Percentiles rank a stretch among this genome's conserved stretches.
Evolutionary conservation across 805 yeast genomes (phyloP).

Genomic region (Candida succiphila): DNA sequence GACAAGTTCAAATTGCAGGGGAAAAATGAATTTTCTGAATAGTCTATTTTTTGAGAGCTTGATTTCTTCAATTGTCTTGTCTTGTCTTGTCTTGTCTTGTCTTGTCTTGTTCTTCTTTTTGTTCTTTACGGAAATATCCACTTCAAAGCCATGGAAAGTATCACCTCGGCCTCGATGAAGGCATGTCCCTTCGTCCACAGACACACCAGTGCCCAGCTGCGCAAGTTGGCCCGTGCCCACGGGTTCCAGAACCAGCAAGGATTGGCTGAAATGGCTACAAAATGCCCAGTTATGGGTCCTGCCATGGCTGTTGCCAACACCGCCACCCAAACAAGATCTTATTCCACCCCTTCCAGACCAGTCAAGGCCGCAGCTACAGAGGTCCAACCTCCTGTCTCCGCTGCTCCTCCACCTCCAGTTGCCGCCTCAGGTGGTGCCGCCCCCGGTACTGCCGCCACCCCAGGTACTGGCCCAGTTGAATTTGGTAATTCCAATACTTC

Average conservation of each 20-base stretch:
- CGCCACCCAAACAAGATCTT: slow-evolving; percentile 25
- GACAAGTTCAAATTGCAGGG: no score
- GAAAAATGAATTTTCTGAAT: no score
- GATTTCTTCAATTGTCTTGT: neutral
- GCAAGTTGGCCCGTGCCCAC: no score
- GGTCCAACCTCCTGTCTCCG: slow-evolving; percentile 21
- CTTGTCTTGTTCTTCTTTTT: neutral
- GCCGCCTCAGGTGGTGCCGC: no score
- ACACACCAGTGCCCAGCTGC: no score
- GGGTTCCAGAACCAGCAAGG: no score
- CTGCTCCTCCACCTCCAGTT: slow-evolving; percentile 13
- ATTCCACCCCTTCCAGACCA: slow-evolving; percentile 37
- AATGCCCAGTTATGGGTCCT: slow-evolving; percentile 87
- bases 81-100: neutral
- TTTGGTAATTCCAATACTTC: slow-evolving; percentile 12
- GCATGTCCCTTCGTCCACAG: slow-evolving; percentile 75
- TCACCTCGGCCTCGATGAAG: slow-evolving; percentile 65
- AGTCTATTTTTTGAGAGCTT: no score
- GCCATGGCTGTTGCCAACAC: slow-evolving; percentile 41
- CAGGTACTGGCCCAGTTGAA: slow-evolving; percentile 20
- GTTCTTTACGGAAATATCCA: neutral
- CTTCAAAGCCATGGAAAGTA: slow-evolving; percentile 1
- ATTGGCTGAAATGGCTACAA: slow-evolving; percentile 50
- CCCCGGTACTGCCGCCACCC: slow-evolving; percentile 20
- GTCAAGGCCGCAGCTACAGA: slow-evolving; percentile 35